Base-by-base conservation (phyloP, 306 rosid genomes). In the Aeschynomene evenia region DNA sequence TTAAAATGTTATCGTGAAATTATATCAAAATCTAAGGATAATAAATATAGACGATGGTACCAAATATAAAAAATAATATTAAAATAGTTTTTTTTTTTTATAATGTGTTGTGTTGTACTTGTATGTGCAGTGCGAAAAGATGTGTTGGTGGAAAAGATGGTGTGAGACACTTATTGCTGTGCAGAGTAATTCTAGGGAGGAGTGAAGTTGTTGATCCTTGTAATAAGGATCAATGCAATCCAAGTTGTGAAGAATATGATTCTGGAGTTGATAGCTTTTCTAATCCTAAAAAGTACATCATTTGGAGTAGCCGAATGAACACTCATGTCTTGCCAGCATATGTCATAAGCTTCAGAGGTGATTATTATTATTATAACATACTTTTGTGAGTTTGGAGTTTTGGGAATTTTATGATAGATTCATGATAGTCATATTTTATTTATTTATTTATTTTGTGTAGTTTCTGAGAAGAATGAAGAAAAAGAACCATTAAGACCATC, bases 151-250 rank as follows among this genome's bases (percentile, higher is more conserved):
- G 88, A 42, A 57, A 66, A 53, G 87, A 84, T 55, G 96, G 94
- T 36, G 22, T 88, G 18, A 72, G 95, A 52, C 96, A 94, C 77
- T 60, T 86, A 60, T 5, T 94, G 37, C 81, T 94, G 20, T 88
- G 97, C 64, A 94, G 96, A 40, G 95, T 88, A 7, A 84, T 89
- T 79, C 16, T 94, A 59, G 99, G 99, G 28, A 91, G 81, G 66
- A 11, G 73, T 3, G 99, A 88, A 67, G 21, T 84, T 72, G 91
- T 94, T 4, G 29, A 26, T 4, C 61, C 77, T 14, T 91, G 75
- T 14, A n/a, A n/a, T 14, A 15, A 4, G 18, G 19, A 82, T 11
- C 99, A 94, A 82, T 81, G 77, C 20, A 84, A 80, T 70, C 97
- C 99, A 5, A 84, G 87, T 42, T 74, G 79, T 2, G 83, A 80